Evolutionary conservation across 257 asterid species (phyloP), one percentile per base, ranked within the genome.

Genomic region (Datura wrightii): DNA sequence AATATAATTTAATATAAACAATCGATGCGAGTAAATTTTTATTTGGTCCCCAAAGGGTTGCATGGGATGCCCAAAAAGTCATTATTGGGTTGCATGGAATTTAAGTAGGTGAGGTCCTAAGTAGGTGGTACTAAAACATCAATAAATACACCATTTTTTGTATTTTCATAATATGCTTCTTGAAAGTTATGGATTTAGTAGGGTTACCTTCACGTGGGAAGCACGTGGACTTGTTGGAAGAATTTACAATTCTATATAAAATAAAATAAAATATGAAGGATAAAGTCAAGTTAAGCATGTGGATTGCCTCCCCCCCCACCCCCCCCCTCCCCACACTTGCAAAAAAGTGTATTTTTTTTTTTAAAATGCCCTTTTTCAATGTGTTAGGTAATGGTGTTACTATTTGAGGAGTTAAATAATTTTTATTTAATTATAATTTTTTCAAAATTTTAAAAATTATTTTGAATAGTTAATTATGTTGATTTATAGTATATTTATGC

Each of bases 181-280:
- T 46, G 53, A 19, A 37, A 11, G 13, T 4, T n/a, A 15, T 39
- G 50, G 71, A 62, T 63, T 44, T 78, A 53, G 86, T 82, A 80
- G 80, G 87, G 66, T 52, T 18, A 66, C 31, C 56, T 85, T 85
- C 90, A 87, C 86, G 74, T 87, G 88, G 88, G 80, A 69, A 71
- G 80, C 90, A 87, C 90, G 85, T 44, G 85, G 15, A 1, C 16
- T 15, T 82, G 86, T 67, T 83, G 84, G 83, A n/a, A 44, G 13
- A 76, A 41, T 41, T 69, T 69, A 6, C n/a, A 15, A 67, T 15
- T 65, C 6, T 36, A 14, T 14, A 13, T 31, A 50, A 10, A 6
- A 10, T 2, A 50, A 50, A 9, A 10, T 39, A 39, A 39, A 39
- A 39, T 48, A 48, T 14, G 59, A 54, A n/a, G 18, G n/a, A 5